Conservation (phyloP, 108 stramenopile species). For the Discostella stelligeroides region DNA sequence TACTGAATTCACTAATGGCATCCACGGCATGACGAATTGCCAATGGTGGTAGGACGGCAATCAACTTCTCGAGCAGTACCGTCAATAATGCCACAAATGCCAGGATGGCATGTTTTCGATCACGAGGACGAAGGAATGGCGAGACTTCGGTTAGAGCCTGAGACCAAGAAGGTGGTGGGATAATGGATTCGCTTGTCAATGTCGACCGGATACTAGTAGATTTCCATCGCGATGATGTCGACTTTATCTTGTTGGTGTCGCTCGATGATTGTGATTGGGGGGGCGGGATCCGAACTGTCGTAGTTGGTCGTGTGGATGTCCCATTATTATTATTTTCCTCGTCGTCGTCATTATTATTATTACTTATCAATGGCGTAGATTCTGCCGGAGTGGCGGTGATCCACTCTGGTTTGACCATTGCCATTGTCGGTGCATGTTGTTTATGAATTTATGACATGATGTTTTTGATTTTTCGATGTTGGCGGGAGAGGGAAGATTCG, state of each 20-base stretch:
- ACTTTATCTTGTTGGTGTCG: not conserved
- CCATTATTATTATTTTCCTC: slow-evolving; percentile 21
- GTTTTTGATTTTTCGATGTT: too few relatives aligned
- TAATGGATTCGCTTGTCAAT: not conserved
- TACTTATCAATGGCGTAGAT: slow-evolving; percentile 15
- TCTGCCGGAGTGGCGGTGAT: not conserved
- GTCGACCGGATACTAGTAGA: not conserved
- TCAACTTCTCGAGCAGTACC: slow-evolving; percentile 46
- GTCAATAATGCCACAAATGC: slow-evolving; percentile 37
- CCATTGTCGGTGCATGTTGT: too few relatives aligned
- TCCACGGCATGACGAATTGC: slow-evolving; percentile 54
- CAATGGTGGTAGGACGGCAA: slow-evolving; percentile 48
- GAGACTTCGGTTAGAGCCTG: slow-evolving; percentile 31
- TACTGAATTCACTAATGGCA: slow-evolving; percentile 28
- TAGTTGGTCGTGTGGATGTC: not conserved
- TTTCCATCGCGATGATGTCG: slow-evolving; percentile 5
- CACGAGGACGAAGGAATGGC: slow-evolving; percentile 41
- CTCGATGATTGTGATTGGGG: too few relatives aligned
- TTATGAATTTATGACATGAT: too few relatives aligned
- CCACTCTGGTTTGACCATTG: too few relatives aligned
- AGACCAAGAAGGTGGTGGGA: slow-evolving; percentile 34
- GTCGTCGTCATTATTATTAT: not conserved
- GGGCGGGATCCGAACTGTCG: not conserved
- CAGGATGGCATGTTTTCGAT: slow-evolving; percentile 24
- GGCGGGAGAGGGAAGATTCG: too few relatives aligned